phyloP scores from a whole-genome alignment of 1,284 basidiomycete species.

The Hypsizygus ulmarius region DNA sequence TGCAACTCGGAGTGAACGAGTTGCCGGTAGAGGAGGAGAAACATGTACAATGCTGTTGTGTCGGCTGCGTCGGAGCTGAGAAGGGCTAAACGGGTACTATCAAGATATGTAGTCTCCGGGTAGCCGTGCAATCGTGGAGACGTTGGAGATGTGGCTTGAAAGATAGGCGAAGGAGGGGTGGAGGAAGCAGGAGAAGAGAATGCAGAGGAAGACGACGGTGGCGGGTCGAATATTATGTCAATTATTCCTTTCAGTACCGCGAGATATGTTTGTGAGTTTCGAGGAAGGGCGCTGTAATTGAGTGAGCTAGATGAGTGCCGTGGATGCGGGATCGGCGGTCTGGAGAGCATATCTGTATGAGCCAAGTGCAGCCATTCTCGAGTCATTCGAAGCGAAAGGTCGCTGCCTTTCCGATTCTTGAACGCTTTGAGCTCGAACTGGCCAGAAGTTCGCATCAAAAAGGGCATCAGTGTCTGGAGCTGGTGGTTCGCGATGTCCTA shows the following conservation, averaged over 20 bases:
- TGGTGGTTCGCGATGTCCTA: conserved; percentile 97
- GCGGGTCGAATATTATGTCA: conserved; percentile 68
- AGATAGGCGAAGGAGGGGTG: conserved; percentile 21
- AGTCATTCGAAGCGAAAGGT: conserved; percentile 53
- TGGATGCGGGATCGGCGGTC: conserved; percentile 41
- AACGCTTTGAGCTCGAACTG: conserved; percentile 83
- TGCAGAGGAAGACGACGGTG: conserved; percentile 35
- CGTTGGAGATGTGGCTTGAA: conserved; percentile 20
- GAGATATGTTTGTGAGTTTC: conserved; percentile 55
- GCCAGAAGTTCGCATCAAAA: conserved; percentile 77
- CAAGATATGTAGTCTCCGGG: conserved; percentile 86
- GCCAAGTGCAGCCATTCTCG: conserved; percentile 58
- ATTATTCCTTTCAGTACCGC: conserved; percentile 64
- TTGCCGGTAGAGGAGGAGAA: conserved; percentile 79
- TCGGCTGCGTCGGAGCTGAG: conserved; percentile 77
- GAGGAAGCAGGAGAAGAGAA: conserved; percentile 33
- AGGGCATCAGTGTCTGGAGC: conserved; percentile 83
- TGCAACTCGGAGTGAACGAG: conserved; percentile 49
- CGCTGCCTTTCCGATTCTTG: conserved; percentile 50
- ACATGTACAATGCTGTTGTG: conserved; percentile 74
- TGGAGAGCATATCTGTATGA: conserved; percentile 34
- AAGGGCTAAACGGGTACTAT: conserved; percentile 68
- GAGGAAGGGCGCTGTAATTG: conserved; percentile 40
- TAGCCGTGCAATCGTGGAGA: conserved; percentile 42
- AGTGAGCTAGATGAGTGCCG: conserved; percentile 38